phyloP scores from a whole-genome alignment of 345 rosid species.

The Camelina hispida region DNA sequence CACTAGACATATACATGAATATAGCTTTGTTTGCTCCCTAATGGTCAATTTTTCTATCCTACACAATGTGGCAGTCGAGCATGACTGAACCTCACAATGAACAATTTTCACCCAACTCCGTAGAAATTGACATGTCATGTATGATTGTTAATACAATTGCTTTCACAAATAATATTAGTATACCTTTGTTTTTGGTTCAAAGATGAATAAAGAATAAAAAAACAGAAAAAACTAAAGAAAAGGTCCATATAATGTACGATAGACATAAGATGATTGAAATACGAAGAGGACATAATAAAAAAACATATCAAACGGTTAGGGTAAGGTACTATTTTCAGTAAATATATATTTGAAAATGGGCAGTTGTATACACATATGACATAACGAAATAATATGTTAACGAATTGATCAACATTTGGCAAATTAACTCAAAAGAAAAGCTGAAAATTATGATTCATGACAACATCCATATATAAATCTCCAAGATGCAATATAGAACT shows the following conservation, averaged over 20 bases:
- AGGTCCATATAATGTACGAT: too few species aligned
- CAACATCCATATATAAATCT: not conserved
- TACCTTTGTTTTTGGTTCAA: too few species aligned
- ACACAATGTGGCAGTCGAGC: not conserved
- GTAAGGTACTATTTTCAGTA: not conserved
- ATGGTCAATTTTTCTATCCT: too few species aligned
- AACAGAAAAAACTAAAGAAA: too few species aligned
- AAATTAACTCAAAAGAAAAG: not conserved
- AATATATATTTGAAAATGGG: not conserved
- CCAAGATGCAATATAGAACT: not conserved
- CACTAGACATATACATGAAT: not conserved
- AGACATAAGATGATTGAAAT: too few species aligned
- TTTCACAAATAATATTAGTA: not conserved
- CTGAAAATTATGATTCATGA: not conserved
- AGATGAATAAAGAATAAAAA: too few species aligned
- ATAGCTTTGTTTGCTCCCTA: not conserved
- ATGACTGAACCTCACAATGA: not conserved
- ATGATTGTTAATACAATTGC: not conserved
- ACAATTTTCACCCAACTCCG: not conserved
- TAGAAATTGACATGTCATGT: not conserved
- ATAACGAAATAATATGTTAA: not conserved
- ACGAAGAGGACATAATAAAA: not conserved
- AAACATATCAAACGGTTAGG: not conserved
- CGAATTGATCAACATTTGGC: not conserved
- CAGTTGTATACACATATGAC: not conserved